Evolutionary conservation across 129 eudicot genomes (phyloP), one percentile per base, ranked within the genome.

Genomic region (Lactuca sativa): DNA sequence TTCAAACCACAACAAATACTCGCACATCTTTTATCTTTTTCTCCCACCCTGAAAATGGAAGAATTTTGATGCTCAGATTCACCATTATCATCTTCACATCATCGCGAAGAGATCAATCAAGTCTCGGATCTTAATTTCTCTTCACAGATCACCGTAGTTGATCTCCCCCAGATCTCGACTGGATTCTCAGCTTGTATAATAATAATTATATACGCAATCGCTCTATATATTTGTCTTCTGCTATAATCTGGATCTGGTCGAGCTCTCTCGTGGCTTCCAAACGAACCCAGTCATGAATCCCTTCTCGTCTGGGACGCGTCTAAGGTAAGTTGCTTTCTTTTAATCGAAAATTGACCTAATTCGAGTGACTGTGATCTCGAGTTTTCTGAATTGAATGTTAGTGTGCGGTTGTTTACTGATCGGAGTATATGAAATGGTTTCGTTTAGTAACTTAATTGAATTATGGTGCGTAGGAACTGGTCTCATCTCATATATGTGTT

Each of bases 301-400:
- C 48, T 90, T 90, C 78, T 90, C 95, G 33, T 87, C 97, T 10
- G 89, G 84, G 44, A 90, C 97, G 57, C 97, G 95, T 78, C 83
- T 92, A 67, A 88, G 97, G 97, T 92, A 25, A 62, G 88, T 43
- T 58, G 44, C 33, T 51, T 63, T 7, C 59, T 8, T 21, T 18
- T 43, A 62, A 64, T 71, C 40, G 53, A 10, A 47, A 64, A 57
- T 65, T 72, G 78, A 78, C 74, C 64, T 72, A 58, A 59, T 75
- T 53, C 3, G n/a, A 62, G 44, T 61, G 59, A 6, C 30, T 66
- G 55, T 43, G 78, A 55, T 66, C 51, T 47, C 41, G 60, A 74
- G 13, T 30, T 63, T 73, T 25, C 58, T 58, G 34, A 18, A 33
- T 59, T 52, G 12, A 53, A 48, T n/a, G 53, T 40, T 31, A 43